These are phyloP conservation scores for Suhomyces coccinellae DNA, from an alignment of 1,139 yeast genomes.

Conservation along the genomic window DNA sequence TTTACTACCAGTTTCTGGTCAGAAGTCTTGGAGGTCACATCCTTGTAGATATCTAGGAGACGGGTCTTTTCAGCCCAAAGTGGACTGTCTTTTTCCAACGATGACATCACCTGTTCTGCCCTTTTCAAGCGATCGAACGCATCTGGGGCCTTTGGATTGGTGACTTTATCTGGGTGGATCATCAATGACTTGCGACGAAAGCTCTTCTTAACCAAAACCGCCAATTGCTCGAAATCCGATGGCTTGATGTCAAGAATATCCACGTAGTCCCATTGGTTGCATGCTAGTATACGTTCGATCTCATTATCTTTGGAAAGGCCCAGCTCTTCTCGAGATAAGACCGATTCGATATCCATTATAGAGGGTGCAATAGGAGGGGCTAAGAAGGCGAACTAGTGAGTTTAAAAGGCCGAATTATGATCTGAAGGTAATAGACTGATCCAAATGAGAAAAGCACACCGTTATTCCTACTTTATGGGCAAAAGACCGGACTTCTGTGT, in stretches of 20 bases:
- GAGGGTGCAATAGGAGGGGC: background rate
- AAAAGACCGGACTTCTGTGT: too few species aligned
- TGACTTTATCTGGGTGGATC: slow-evolving; percentile 69
- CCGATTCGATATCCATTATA: slow-evolving; percentile 23
- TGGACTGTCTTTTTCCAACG: slow-evolving; percentile 7
- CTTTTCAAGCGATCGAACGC: slow-evolving; percentile 59
- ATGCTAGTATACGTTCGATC: slow-evolving; percentile 51
- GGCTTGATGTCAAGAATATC: slow-evolving; percentile 58
- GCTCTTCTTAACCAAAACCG: slow-evolving; percentile 39
- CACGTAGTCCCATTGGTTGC: slow-evolving; percentile 54
- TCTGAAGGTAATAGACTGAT: background rate
- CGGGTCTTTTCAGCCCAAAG: slow-evolving; percentile 35
- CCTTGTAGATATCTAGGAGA: slow-evolving; percentile 37
- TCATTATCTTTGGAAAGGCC: slow-evolving; percentile 51
- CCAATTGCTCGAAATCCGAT: slow-evolving; percentile 26
- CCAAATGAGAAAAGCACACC: background rate
- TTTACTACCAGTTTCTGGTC: slow-evolving; percentile 32
- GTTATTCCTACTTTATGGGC: too few species aligned
- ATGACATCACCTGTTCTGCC: slow-evolving; percentile 29
- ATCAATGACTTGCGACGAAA: slow-evolving; percentile 61
- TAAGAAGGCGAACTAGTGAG: background rate
- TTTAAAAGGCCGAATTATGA: too few species aligned
- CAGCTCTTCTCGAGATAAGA: slow-evolving; percentile 37
- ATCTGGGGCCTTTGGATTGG: slow-evolving; percentile 54
- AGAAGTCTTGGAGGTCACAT: slow-evolving; percentile 31